These are phyloP conservation scores for Lactifluus echinatus DNA, from an alignment of 768 basidiomycete species.

Conservation along the genomic window DNA sequence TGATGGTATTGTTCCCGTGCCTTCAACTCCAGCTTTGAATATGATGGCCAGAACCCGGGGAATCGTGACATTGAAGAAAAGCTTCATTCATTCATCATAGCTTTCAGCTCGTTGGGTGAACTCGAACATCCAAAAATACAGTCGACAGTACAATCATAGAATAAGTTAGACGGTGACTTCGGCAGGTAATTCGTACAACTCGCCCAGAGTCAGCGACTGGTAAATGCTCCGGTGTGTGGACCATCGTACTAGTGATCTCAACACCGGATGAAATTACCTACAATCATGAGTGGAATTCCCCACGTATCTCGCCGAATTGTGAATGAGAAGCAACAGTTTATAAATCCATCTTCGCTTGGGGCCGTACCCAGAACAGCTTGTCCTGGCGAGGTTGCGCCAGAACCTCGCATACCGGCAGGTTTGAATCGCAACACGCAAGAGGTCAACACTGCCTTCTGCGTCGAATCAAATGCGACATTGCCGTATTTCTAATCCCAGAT, in stretches of 20 bases:
- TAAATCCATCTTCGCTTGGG: constrained; percentile 59
- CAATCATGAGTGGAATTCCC: constrained; percentile 86
- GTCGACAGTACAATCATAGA: not conserved
- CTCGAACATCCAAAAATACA: too few species aligned
- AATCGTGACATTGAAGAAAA: too few species aligned
- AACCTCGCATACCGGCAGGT: constrained; percentile 43
- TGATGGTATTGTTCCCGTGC: too few species aligned
- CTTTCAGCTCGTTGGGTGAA: too few species aligned
- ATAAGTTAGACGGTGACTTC: not conserved
- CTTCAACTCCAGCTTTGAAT: too few species aligned
- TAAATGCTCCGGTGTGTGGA: not conserved
- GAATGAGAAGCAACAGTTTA: constrained; percentile 89
- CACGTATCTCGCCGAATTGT: constrained; percentile 78
- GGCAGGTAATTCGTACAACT: not conserved
- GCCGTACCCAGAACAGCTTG: constrained; percentile 22
- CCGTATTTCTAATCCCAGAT: constrained; percentile 70
- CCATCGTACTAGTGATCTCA: not conserved
- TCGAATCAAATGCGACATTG: constrained; percentile 85
- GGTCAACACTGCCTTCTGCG: constrained; percentile 87
- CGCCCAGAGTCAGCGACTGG: not conserved
- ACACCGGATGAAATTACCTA: constrained; percentile 77
- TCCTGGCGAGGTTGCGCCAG: constrained; percentile 26
- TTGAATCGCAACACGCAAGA: constrained; percentile 83
- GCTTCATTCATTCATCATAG: too few species aligned
- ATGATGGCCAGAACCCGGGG: too few species aligned